phyloP scores from a whole-genome alignment of 2,329 filamentous ascomycete species.

The Tolypocladium pustulatum region DNA sequence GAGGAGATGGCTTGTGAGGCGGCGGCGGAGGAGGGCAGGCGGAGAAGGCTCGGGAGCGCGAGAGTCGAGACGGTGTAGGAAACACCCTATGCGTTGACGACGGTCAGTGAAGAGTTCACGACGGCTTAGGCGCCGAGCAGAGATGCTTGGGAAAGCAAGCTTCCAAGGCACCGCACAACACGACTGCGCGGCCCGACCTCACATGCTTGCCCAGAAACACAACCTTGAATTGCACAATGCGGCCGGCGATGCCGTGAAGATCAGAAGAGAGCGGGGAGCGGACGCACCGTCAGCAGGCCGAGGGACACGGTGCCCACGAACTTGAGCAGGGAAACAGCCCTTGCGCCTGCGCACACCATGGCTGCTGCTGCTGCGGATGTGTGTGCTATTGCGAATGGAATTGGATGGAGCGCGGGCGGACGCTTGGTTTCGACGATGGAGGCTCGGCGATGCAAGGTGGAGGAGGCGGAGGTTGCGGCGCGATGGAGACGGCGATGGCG shows the following conservation, averaged over 20 bases:
- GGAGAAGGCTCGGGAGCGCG: constrained; percentile 69
- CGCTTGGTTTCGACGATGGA: not conserved
- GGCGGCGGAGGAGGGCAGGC: constrained; percentile 63
- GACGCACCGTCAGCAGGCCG: constrained; percentile 73
- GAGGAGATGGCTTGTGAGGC: constrained; percentile 62
- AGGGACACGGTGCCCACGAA: constrained; percentile 88
- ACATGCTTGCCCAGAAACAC: no score
- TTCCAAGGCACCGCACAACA: not conserved
- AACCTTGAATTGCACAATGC: not conserved
- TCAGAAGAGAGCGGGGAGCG: constrained; percentile 2
- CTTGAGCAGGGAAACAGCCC: constrained; percentile 63
- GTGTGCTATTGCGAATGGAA: not conserved
- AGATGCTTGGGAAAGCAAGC: not conserved
- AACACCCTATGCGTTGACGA: constrained; percentile 52
- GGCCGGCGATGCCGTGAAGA: not conserved
- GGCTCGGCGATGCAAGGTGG: not conserved
- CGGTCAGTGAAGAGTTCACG: not conserved
- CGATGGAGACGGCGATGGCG: not conserved
- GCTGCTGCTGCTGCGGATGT: constrained; percentile 10
- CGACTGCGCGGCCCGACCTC: not conserved
- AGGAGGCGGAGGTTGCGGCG: not conserved
- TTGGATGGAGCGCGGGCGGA: not conserved
- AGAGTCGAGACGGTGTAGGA: constrained; percentile 75
- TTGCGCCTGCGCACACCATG: constrained; percentile 52
- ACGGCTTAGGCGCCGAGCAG: not conserved